These are phyloP conservation scores for Dionaea muscipula DNA, from an alignment of 179 eudicot genomes.

Conservation along the genomic window DNA sequence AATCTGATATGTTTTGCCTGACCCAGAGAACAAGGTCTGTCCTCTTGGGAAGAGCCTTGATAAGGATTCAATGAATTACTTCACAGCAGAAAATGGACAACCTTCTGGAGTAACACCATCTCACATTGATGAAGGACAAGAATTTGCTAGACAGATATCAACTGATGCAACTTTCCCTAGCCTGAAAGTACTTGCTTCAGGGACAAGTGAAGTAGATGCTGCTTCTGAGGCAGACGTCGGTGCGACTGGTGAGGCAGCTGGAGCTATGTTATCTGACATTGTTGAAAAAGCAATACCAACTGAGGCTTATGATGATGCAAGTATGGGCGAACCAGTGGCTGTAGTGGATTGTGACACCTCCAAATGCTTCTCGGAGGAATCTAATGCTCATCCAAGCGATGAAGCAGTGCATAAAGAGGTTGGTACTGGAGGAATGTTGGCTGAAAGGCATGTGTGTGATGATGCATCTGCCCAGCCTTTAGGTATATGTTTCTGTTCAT, in stretches of 20 bases:
- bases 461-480: slow-evolving; percentile 19
- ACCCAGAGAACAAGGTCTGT: slow-evolving; percentile 8
- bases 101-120: slow-evolving; percentile 6
- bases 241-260: slow-evolving; percentile 3
- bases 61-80: slow-evolving; percentile 6
- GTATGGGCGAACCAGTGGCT: slow-evolving; percentile 15
- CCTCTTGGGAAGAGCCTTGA: slow-evolving; percentile 3
- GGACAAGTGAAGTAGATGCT: slow-evolving; percentile 4
- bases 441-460: slow-evolving; percentile 18
- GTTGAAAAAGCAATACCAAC: slow-evolving; percentile 13
- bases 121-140: slow-evolving; percentile 13
- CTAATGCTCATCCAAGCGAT: slow-evolving; percentile 9
- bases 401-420: slow-evolving; percentile 16
- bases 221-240: not conserved
- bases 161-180: too few species aligned
- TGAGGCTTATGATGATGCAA: slow-evolving; percentile 19
- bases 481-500: too few species aligned
- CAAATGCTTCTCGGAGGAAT: slow-evolving; percentile 13
- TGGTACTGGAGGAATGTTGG: slow-evolving; percentile 11
- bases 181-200: slow-evolving; percentile 5
- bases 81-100: slow-evolving; percentile 8
- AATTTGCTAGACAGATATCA: slow-evolving; percentile 13
- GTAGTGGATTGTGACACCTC: slow-evolving; percentile 7
- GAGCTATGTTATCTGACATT: slow-evolving; percentile 5
- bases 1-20: slow-evolving; percentile 7